Conservation (phyloP, 148 eudicot genomes). For the Cornus florida region DNA sequence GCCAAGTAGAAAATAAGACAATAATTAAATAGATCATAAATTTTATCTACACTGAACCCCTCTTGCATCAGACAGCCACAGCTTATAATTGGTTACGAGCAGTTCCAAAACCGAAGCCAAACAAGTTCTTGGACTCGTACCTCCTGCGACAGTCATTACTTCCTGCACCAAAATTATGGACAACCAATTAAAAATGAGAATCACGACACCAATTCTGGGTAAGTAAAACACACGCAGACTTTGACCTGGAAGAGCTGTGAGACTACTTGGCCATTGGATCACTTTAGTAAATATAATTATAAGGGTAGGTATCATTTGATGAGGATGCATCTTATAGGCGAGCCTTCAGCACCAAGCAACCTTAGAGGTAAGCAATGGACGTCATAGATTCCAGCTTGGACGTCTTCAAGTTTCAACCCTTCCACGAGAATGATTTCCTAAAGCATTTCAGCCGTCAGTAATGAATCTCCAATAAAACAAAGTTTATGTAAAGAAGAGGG, state of each 20-base stretch:
- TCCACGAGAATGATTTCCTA: constrained; percentile 88
- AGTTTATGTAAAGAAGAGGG: neutral
- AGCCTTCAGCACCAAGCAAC: constrained; percentile 78
- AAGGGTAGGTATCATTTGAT: constrained; percentile 43
- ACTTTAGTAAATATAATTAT: constrained; percentile 2
- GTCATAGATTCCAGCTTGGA: constrained; percentile 53
- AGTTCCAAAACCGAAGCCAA: neutral
- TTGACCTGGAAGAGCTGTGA: no score
- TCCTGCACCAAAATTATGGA: neutral
- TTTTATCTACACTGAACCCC: neutral
- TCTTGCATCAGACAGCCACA: neutral
- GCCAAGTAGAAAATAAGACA: neutral
- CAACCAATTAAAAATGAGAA: neutral
- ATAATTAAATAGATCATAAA: neutral
- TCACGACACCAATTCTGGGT: neutral
- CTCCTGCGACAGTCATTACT: neutral
- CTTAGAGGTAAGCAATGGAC: constrained; percentile 88
- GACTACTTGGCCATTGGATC: no score
- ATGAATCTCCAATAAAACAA: constrained; percentile 2
- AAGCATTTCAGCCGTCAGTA: constrained; percentile 5
- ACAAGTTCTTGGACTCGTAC: neutral
- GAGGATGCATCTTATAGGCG: constrained; percentile 85
- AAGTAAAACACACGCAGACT: no score
- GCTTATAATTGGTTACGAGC: neutral
- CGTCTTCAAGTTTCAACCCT: constrained; percentile 66